These are phyloP conservation scores for Strobilomyces confusus DNA, from an alignment of 768 basidiomycete genomes.

Conservation along the genomic window DNA sequence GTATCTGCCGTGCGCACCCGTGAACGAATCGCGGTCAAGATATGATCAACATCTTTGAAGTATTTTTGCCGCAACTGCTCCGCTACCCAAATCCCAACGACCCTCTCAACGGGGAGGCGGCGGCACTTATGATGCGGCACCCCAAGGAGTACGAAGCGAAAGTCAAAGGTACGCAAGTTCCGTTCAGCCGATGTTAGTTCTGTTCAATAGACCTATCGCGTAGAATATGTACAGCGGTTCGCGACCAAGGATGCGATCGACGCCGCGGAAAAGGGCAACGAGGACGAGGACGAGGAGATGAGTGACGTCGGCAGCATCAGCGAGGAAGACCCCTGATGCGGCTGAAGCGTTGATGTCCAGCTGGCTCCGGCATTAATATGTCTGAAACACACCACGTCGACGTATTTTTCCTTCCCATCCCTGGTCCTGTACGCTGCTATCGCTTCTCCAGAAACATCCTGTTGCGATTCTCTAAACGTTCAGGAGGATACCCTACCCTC, in stretches of 20 bases:
- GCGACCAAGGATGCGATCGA: slow-evolving; percentile 90
- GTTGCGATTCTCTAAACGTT: slow-evolving; percentile 13
- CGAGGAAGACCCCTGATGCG: slow-evolving; percentile 50
- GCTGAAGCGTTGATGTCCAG: not conserved
- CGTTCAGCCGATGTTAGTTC: not conserved
- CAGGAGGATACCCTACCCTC: slow-evolving; percentile 23
- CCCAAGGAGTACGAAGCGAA: slow-evolving; percentile 93
- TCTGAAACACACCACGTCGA: slow-evolving; percentile 13
- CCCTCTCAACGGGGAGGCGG: slow-evolving; percentile 96
- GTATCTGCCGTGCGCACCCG: not conserved
- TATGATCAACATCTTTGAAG: slow-evolving; percentile 99
- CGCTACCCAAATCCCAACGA: slow-evolving; percentile 99
- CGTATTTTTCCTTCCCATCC: slow-evolving; percentile 5
- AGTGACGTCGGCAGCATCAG: slow-evolving; percentile 83
- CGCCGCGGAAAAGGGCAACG: slow-evolving; percentile 56
- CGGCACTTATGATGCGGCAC: slow-evolving; percentile 94
- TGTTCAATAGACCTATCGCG: not conserved
- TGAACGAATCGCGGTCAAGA: slow-evolving; percentile 45
- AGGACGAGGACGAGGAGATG: slow-evolving; percentile 81
- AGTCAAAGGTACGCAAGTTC: slow-evolving; percentile 68
- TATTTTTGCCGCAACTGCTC: slow-evolving; percentile 93
- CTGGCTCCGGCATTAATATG: not conserved
- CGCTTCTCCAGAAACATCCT: slow-evolving; percentile 15
- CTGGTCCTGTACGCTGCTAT: slow-evolving; percentile 12
- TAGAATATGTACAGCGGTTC: slow-evolving; percentile 94